Base-by-base conservation (phyloP, 2,329 filamentous ascomycete species). In the Claviceps cyperi region DNA sequence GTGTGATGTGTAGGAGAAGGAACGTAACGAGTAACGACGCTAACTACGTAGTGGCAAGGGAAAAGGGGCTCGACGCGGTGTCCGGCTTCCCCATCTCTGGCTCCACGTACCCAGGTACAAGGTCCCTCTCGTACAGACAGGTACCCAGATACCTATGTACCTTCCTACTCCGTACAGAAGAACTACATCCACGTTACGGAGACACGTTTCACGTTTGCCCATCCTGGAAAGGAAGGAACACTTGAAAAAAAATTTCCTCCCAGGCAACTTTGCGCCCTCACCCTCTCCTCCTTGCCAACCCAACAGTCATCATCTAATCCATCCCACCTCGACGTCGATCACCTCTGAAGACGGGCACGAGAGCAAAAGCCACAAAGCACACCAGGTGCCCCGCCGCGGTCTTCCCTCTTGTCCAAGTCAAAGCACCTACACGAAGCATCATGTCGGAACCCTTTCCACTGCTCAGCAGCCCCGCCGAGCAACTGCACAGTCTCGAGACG, bases 361-460 rank as follows among this genome's bases (percentile, higher is more conserved):
- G 24, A 28, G 24, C 24, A 46, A 13, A 46, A 21, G 3, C 17
- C 32, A 46, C 44, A 17, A 46, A 36, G 17, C 36, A 24, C 35
- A 32, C 28, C 28, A 32, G 28, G 28, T 32, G 28, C 28, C 28
- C 28, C 9, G 28, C 9, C 28, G 28, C 28, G 28, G 28, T 11
- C 28, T 8, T 32, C 9, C 35, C 32, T 15, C 46, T 41, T 35
- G 36, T 36, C 28, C 47, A 24, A 22, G 21, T n/a, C 41, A 11
- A 39, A 48, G 35, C 28, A 21, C 17, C 7, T 21, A 48, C 9
- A 36, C 41, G 6, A 32, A 9, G 4, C 36, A 43, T 35, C 58
- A 75, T 75, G 71, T 63, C 71, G 40, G 76, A 80, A 62, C 76
- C 76, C 19, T 80, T 80, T 53, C 76, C 76, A 50, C 65, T 73